These are phyloP conservation scores for Macrotyloma uniflorum DNA, from an alignment of 306 rosid species.

Conservation along the genomic window DNA sequence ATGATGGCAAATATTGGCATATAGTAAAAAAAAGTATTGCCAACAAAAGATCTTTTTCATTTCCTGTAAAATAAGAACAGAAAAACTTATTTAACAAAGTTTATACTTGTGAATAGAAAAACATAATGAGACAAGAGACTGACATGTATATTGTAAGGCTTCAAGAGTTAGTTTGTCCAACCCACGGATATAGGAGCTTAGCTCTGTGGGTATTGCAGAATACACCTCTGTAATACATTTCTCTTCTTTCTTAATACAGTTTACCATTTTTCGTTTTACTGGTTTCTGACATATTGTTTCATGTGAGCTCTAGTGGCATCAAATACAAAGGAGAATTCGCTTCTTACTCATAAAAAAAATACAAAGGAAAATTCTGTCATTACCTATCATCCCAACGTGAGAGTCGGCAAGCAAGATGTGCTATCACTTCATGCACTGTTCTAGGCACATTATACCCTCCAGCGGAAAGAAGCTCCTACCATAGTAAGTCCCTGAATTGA, in stretches of 20 bases:
- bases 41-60: not conserved
- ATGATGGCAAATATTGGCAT: too few species aligned
- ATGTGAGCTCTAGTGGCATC: not conserved
- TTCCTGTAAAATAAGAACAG: constrained; percentile 1
- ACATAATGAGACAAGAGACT: not conserved
- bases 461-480: constrained; percentile 80
- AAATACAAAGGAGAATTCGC: not conserved
- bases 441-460: constrained; percentile 84
- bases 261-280: not conserved
- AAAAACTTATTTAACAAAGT: not conserved
- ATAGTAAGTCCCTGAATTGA: constrained; percentile 33
- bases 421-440: constrained; percentile 92
- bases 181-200: not conserved
- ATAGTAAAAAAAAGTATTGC: not conserved
- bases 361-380: constrained; percentile 20
- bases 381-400: constrained; percentile 99
- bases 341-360: not conserved
- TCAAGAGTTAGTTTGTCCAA: not conserved
- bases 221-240: not conserved
- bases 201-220: not conserved
- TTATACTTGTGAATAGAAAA: not conserved
- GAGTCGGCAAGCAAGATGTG: constrained; percentile 79
- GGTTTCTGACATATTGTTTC: constrained; percentile 6
- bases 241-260: not conserved
- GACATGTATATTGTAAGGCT: not conserved